These are phyloP conservation scores for Pestalotiopsis sp. DNA, from an alignment of 2,329 filamentous ascomycete genomes.

Conservation along the genomic window DNA sequence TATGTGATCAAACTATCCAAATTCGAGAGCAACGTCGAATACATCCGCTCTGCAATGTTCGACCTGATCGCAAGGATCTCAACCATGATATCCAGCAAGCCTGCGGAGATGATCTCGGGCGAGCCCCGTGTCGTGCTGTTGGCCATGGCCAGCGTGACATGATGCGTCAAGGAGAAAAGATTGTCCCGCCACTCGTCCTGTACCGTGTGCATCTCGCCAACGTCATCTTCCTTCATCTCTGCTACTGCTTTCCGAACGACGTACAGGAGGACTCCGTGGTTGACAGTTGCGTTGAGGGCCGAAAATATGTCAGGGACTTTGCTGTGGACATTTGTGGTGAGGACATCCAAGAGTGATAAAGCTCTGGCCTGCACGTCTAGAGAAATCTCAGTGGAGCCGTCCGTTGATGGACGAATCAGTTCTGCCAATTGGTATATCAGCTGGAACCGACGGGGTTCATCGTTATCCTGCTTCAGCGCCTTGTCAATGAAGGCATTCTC, in stretches of 20 bases:
- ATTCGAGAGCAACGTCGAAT: constrained; percentile 83
- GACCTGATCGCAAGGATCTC: constrained; percentile 87
- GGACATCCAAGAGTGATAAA: constrained; percentile 79
- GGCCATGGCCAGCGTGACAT: constrained; percentile 74
- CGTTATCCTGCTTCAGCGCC: constrained; percentile 82
- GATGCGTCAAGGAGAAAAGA: constrained; percentile 84
- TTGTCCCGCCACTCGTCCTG: constrained; percentile 89
- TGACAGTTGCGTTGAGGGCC: constrained; percentile 93
- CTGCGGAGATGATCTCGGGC: constrained; percentile 82
- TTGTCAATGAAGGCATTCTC: constrained; percentile 85
- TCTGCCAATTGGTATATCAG: constrained; percentile 91
- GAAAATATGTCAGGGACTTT: constrained; percentile 83
- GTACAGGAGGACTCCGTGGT: constrained; percentile 93
- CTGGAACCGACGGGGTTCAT: constrained; percentile 87
- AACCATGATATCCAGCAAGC: constrained; percentile 85
- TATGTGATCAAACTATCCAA: constrained; percentile 87
- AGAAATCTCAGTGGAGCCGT: constrained; percentile 69
- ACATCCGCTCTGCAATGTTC: constrained; percentile 77
- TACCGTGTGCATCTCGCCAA: constrained; percentile 63
- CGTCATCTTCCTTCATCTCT: constrained; percentile 67
- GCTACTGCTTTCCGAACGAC: constrained; percentile 88
- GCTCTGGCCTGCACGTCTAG: constrained; percentile 80
- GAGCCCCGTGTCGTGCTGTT: constrained; percentile 29
- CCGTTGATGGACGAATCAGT: constrained; percentile 80
- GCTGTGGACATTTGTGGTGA: constrained; percentile 71